A percentile compares a stretch with the other conserved stretches of the same genome.
phyloP scores from a whole-genome alignment of 2,329 filamentous ascomycete genomes.

The Canariomyces notabilis region DNA sequence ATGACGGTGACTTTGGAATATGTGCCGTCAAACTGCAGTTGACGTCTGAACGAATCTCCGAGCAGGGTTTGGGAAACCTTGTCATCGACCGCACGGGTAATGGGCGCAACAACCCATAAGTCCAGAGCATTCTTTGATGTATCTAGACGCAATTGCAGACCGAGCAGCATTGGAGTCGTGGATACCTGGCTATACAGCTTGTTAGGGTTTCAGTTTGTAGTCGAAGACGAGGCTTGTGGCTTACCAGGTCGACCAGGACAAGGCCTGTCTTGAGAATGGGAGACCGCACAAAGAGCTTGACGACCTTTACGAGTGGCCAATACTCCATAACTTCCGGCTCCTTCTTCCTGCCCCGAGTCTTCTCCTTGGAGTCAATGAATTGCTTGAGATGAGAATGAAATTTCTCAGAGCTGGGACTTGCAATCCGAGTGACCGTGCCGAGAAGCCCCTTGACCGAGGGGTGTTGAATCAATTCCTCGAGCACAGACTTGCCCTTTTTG shows the following conservation, averaged over 20 bases:
- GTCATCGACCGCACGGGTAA: slow-evolving; percentile 56
- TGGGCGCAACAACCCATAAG: slow-evolving; percentile 56
- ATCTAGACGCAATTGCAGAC: slow-evolving; percentile 49
- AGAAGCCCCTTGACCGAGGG: slow-evolving; percentile 38
- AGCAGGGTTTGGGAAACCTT: slow-evolving; percentile 52
- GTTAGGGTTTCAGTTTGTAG: slow-evolving; percentile 12
- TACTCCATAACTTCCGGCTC: slow-evolving; percentile 29
- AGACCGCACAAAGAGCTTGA: slow-evolving; percentile 36
- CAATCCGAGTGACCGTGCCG: slow-evolving; percentile 40
- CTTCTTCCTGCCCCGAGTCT: slow-evolving; percentile 26
- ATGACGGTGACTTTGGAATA: slow-evolving; percentile 53
- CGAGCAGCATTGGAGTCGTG: slow-evolving; percentile 57
- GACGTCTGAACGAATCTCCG: slow-evolving; percentile 50
- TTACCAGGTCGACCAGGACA: slow-evolving; percentile 42
- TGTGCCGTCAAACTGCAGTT: slow-evolving; percentile 53
- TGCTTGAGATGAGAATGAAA: slow-evolving; percentile 44
- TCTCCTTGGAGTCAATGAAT: slow-evolving; percentile 54
- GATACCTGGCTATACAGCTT: slow-evolving; percentile 41
- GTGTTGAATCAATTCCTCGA: slow-evolving; percentile 39
- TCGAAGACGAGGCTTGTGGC: slow-evolving; percentile 12
- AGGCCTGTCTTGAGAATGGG: slow-evolving; percentile 32
- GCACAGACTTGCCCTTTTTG: slow-evolving; percentile 30
- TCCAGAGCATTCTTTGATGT: slow-evolving; percentile 54
- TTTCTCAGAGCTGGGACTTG: slow-evolving; percentile 29
- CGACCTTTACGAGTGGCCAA: slow-evolving; percentile 51